Base-by-base conservation (phyloP, 768 basidiomycete species). In the Butyriboletus loyo region DNA sequence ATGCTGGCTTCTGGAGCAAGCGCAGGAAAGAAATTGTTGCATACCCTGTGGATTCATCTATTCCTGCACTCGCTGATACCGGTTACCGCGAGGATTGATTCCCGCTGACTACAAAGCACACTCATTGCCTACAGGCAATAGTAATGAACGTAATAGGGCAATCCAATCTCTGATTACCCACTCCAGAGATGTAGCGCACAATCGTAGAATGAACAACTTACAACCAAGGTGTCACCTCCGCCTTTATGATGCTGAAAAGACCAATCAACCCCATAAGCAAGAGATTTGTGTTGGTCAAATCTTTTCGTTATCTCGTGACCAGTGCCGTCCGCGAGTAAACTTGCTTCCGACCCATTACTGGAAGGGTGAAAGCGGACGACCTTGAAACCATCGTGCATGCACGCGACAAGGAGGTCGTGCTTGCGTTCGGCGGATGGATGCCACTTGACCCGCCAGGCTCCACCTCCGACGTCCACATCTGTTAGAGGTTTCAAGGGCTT, bases 341-440 rank as follows among this genome's bases (percentile, higher is more conserved):
- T 39, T 14, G 25, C 40, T 21, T 40, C 55, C 11, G 22, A 9
- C 14, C 41, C 47, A 28, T 48, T 15, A 31, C 17, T 46, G 34
- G 31, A 48, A 34, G 61, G 58, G 25, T 51, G 49, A 37, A 66
- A 65, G 49, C 50, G 70, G 52, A 90, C 67, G 7, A 96, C 76
- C 65, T 97, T 97, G 79, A 92, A 95, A 10, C 96, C 95, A 56
- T 93, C 93, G 65, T 96, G 95, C 97, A 98, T 99, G 64, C 90
- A 93, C 0, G 95, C 97, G n/a, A 93, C 84, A 19, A 98, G 79
- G 2, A 98, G 76, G 62, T 95, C 89, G 34, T 79, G 62, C 56
- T 77, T 80, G 40, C 93, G 79, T n/a, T 64, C 59, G 2, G 76
- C 57, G 5, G 79, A 80, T 7, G 95, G 93, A 70, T 98, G 93